These are phyloP conservation scores for Colletotrichum plurivorum DNA, from an alignment of 2,329 filamentous ascomycete genomes.

Conservation along the genomic window DNA sequence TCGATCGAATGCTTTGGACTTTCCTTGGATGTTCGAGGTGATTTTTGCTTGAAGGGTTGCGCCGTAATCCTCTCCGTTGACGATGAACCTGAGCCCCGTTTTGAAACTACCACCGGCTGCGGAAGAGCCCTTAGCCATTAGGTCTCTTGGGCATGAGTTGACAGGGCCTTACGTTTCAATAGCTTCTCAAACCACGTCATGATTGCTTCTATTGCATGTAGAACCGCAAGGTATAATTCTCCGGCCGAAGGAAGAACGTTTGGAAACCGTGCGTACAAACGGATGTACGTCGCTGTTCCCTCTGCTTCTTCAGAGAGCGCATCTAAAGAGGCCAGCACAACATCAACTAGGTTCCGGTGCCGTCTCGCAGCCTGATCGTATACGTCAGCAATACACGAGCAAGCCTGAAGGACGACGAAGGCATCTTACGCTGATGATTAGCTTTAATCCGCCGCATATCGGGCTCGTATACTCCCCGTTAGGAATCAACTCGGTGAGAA, in stretches of 20 bases:
- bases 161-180: neutral
- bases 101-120: neutral
- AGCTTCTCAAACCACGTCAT: neutral
- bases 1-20: slow-evolving; percentile 1
- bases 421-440: neutral
- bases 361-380: neutral
- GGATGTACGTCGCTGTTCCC: neutral
- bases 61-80: neutral
- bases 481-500: slow-evolving; percentile 1
- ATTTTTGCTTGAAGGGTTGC: neutral
- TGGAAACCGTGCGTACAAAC: neutral
- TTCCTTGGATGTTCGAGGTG: slow-evolving; percentile 1
- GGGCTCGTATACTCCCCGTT: neutral
- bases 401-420: too few species aligned
- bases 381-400: too few species aligned
- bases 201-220: neutral
- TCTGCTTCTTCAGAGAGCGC: neutral
- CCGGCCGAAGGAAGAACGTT: neutral
- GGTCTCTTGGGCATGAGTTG: too few species aligned
- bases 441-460: neutral
- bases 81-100: neutral
- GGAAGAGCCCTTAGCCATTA: neutral
- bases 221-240: neutral
- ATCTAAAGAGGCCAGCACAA: neutral
- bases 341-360: neutral